Evolutionary conservation across 139 green algal species (phyloP).

Genomic region (Picochlorum sp.): DNA sequence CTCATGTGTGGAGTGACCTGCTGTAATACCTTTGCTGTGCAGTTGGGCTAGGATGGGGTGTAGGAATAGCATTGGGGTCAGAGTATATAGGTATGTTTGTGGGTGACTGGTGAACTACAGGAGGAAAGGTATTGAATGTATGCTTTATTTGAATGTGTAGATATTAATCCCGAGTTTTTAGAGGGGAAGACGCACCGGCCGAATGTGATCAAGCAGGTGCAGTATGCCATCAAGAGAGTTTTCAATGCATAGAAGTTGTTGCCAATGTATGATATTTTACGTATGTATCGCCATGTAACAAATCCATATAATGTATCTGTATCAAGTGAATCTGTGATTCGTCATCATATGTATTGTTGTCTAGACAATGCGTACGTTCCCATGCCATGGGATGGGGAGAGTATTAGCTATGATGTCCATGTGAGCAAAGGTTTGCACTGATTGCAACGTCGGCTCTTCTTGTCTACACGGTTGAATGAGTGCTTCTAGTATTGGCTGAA

Average conservation of each 20-base stretch:
- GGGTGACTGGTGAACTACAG: no score
- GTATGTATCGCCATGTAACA: no score
- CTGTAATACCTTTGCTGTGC: neutral
- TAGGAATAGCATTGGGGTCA: constrained; percentile 14
- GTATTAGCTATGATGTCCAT: neutral
- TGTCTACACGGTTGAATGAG: no score
- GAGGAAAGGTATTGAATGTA: no score
- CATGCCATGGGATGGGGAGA: neutral
- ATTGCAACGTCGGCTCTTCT: neutral
- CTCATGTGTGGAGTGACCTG: no score
- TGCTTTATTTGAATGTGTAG: neutral
- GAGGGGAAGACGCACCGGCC: constrained; percentile 25
- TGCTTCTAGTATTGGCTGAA: no score
- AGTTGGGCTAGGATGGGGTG: constrained; percentile 21
- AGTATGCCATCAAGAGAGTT: constrained; percentile 22
- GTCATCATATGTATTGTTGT: no score
- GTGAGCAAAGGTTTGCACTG: neutral
- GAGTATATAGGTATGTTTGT: constrained; percentile 21
- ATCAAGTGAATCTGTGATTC: no score
- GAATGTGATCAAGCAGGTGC: constrained; percentile 15
- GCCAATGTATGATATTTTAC: no score
- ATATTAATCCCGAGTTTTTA: constrained; percentile 19
- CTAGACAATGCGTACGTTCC: no score
- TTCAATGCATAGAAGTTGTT: no score
- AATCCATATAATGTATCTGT: no score